Base-by-base conservation (phyloP, 2,329 filamentous ascomycete genomes). In the Aspergillus pseudoviridinutans region DNA sequence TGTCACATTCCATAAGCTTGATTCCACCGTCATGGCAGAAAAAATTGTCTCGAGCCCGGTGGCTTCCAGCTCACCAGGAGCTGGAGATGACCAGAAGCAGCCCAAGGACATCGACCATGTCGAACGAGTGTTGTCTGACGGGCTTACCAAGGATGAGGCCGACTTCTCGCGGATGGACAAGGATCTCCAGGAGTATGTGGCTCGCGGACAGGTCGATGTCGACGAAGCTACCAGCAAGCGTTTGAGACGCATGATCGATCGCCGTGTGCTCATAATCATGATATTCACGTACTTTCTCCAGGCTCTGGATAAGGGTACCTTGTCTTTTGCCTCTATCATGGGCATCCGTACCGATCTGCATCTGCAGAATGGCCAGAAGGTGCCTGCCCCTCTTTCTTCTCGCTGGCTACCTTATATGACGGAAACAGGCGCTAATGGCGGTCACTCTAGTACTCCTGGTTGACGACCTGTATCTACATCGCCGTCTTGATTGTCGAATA, bases 381-480 rank as follows among this genome's bases (percentile, higher is more conserved):
- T 76, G 25, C 62, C 72, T 6, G 3, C 6, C 20, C 2, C 2
- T 25, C n/a, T 24, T 3, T 22, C 12, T 24, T 3, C 17, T 22
- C 27, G 6, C 12, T 3, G 4, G 20, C 14, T n/a, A 14, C 25
- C 2, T 3, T 20, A 2, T 14, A 35, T 49, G 4, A 3, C 5
- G 27, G 2, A 17, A 17, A 38, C 9, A 29, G 8, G 58, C 50
- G 17, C 38, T 44, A 38, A 51, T 32, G 35, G 32, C 24, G 32
- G 50, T 51, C 20, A 61, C 10, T 71, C 20, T 69, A 90, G 74
- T 91, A 86, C 69, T 83, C 81, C 27, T 91, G 88, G 88, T 77
- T 91, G 53, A 88, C 85, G 0, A 89, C 87, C 12, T 89, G 85
- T 78, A 88, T 91, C 62, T 91, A 90, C 75, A 85, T 90, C 59